Base-by-base conservation (phyloP, 768 basidiomycete genomes). In the Panellus pusillus region DNA sequence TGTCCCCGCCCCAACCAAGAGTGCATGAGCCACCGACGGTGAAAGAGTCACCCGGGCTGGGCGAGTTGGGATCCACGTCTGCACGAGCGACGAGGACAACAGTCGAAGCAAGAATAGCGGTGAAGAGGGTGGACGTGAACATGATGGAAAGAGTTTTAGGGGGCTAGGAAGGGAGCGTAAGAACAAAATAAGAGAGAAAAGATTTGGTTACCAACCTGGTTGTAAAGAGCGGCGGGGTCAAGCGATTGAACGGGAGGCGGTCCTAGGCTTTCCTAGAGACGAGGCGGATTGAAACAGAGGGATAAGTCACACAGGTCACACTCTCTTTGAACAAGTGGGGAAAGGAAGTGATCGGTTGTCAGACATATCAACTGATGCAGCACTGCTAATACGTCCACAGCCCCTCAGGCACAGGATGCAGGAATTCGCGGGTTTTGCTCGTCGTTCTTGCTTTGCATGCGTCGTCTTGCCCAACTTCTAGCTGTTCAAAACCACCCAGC, bases 1-100 rank as follows among this genome's bases (percentile, higher is more conserved):
- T 52, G 63, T 91, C 89, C 7, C 72, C 76, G 1, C 63, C 63
- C 91, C 91, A 93, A 11, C 66, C 62, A 39, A 86, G 74, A 27
- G 65, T 60, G 63, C 90, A 93, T 3, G 70, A 63, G 9, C 67
- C 44, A 17, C 89, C 89, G 49, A 78, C 72, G 38, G 80, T 79
- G 74, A 78, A 88, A 20, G 77, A 62, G 39, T 77, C 71, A 38
- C 81, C 81, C 7, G 87, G 87, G 7, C 75, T 74, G 19, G 91
- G 89, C 20, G 68, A 75, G 46, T 64, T 76, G 38, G 91, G 91
- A 7, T 58, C 66, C 15, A 83, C 81, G 36, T 83, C 80, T 14
- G 87, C 87, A 45, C 67, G 74, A n/a, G 72, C 81, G 32, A 69
- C 50, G 15, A 74, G 62, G 44, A 73, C 61, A 27, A 73, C 65